Evolutionary conservation across 441 rosid genomes (phyloP).

Genomic region (Jatropha podagrica): DNA sequence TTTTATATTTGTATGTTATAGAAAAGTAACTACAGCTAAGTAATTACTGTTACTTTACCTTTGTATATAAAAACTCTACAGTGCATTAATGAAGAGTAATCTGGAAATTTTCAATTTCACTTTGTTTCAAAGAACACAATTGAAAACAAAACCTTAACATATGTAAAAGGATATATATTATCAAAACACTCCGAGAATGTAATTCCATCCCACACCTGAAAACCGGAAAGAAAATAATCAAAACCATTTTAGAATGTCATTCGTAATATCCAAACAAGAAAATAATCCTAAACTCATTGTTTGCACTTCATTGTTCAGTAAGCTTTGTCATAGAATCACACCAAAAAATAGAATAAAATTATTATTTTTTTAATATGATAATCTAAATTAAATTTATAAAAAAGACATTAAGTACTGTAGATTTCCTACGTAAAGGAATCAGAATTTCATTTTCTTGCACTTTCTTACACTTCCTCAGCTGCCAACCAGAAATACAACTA

Average conservation of each 20-base stretch:
- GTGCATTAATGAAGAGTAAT: too few species aligned
- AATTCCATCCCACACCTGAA: conserved; percentile 62
- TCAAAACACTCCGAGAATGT: conserved; percentile 52
- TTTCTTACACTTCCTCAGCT: background rate
- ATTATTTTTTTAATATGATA: background rate
- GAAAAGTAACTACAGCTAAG: too few species aligned
- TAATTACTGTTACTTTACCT: too few species aligned
- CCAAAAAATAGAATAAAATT: background rate
- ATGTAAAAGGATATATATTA: conserved; percentile 65
- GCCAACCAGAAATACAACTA: background rate
- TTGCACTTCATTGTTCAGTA: too few species aligned
- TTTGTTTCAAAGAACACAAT: background rate
- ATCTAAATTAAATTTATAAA: background rate
- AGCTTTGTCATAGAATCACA: background rate
- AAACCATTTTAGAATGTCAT: background rate
- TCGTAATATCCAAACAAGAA: background rate
- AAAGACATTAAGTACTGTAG: background rate
- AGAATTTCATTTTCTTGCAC: background rate
- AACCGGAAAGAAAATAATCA: conserved; percentile 15
- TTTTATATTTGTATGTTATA: too few species aligned
- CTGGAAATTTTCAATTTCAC: too few species aligned
- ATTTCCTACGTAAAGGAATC: background rate
- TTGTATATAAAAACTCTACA: too few species aligned
- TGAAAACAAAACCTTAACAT: conserved; percentile 19
- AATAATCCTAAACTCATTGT: too few species aligned